Evolutionary conservation across 2,329 filamentous ascomycete species (phyloP), one percentile per base, ranked within the genome.

Genomic region (Colletotrichum musicola): DNA sequence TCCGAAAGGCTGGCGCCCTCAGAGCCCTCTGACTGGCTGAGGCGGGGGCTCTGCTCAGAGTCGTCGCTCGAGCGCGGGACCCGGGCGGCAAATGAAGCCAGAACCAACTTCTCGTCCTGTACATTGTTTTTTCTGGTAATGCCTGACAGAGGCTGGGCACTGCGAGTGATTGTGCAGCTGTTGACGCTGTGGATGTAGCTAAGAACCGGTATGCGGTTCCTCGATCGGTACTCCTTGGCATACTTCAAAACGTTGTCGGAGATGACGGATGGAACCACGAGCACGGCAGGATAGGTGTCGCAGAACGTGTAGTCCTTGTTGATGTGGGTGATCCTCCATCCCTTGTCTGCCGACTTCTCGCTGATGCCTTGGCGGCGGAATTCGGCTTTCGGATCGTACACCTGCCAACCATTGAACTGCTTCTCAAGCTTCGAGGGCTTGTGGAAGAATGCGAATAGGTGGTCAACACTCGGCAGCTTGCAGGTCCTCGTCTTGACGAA

Each of bases 191-290:
- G 96, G n/a, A 98, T 89, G 79, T 99, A 99, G 22, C 94, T 94
- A 46, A 99, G 83, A 4, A 91, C 92, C 1, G 96, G 96, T 78
- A 99, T 95, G 69, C 96, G 91, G 71, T 92, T 90, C 68, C 95
- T 89, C 0, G 96, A 98, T 59, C 96, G 92, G 80, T 97, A 98
- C 71, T 90, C 89, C 68, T 91, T 92, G 27, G 95, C 96, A 77
- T 99, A 97, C 76, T 97, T 97, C 57, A 99, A 88, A 55, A 95
- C 94, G 76, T 96, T 98, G 80, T 99, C 96, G n/a, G 95, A 98
- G 73, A 99, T 97, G 67, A 88, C 89, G 25, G 91, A 90, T 22
- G 96, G 96, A 18, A 99, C 95, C 12, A 92, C 92, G 25, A 99
- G 85, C 54, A 97, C 78, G 4, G 90, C 89, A 13, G 96, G 96